A percentile compares a stretch with the other conserved stretches of the same genome.
These are phyloP conservation scores for Ogataea philodendri DNA, from an alignment of 805 yeast genomes.

Conservation along the genomic window DNA sequence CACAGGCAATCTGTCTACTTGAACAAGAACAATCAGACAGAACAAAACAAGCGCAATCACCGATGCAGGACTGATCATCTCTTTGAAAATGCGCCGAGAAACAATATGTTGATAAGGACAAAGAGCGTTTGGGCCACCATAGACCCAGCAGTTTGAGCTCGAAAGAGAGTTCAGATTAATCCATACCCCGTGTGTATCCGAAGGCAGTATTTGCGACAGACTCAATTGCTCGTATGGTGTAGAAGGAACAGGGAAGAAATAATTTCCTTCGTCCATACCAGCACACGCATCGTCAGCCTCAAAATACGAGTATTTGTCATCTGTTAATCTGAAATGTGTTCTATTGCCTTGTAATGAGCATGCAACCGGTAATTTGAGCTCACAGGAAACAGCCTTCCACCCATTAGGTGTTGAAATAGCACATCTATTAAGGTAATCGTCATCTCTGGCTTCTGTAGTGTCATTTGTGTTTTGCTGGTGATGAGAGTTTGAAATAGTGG, in stretches of 20 bases:
- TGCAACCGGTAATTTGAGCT: constrained; percentile 46
- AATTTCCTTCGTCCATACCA: constrained; percentile 26
- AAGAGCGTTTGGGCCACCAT: constrained; percentile 71
- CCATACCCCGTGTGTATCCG: constrained; percentile 54
- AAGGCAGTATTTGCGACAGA: constrained; percentile 24
- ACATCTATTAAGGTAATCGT: constrained; percentile 38
- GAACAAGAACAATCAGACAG: constrained; percentile 50
- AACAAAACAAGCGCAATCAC: constrained; percentile 55
- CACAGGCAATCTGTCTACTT: constrained; percentile 62
- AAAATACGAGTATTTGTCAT: constrained; percentile 42
- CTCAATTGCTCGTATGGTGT: constrained; percentile 46
- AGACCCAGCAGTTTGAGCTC: constrained; percentile 75
- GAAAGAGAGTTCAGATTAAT: constrained; percentile 78
- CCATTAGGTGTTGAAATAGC: constrained; percentile 44
- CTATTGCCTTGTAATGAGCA: constrained; percentile 48
- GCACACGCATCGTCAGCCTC: constrained; percentile 35
- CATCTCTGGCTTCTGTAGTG: constrained; percentile 4
- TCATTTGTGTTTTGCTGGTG: constrained; percentile 1
- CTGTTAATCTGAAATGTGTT: constrained; percentile 44
- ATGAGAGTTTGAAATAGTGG: constrained; percentile 12
- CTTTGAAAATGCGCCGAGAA: constrained; percentile 53
- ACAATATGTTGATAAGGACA: constrained; percentile 74
- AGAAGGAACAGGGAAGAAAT: constrained; percentile 45
- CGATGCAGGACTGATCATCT: constrained; percentile 66
- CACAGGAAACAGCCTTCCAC: constrained; percentile 71